Base-by-base conservation (phyloP, 2,329 filamentous ascomycete genomes). In the Apiospora saccharicola region DNA sequence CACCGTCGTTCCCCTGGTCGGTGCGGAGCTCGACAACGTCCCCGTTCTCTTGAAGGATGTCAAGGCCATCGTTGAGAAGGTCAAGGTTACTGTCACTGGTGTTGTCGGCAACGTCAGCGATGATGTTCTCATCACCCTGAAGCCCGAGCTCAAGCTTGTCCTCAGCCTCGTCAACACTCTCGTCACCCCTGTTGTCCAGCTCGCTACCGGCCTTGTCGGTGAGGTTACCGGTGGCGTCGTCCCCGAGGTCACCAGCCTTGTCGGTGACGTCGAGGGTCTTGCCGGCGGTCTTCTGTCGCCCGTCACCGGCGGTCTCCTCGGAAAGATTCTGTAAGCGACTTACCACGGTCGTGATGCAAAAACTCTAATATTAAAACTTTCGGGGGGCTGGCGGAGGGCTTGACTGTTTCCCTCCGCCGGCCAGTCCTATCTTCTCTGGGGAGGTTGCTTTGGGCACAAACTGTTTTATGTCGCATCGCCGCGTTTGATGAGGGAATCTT, bases 61-160 rank as follows among this genome's bases (percentile, higher is more conserved):
- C 24, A 71, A 75, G 43, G 49, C 72, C 16, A 74, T 80, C n/a
- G 74, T 74, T 73, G 75, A 74, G 70, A 73, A 71, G 51, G 46
- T 80, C 24, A 72, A 77, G 72, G 24, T 57, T 16, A 76, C 75
- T 44, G 71, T 72, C 44, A 61, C 75, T 37, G 68, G 75, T 44
- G 44, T 79, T 49, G 71, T 75, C 41, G 69, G 73, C 49, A 70
- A 57, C 22, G 71, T 79, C 24, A 41, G 51, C 41, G 67, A 69
- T 44, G 75, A 78, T 80, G 75, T 76, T 71, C 68, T 78, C 3
- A 69, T 70, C 61, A 57, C 74, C 30, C 46, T 79, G 73, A 74
- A 78, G 75, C 75, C 77, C 24, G 78, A 80, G 73, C 74, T 81
- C 26, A 75, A 77, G 71, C 74, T 74, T 71, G 76, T 78, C 69